Evolutionary conservation across 768 basidiomycete genomes (phyloP), one percentile per base, ranked within the genome.

Genomic region (Tylopilus cervinicoccineus): DNA sequence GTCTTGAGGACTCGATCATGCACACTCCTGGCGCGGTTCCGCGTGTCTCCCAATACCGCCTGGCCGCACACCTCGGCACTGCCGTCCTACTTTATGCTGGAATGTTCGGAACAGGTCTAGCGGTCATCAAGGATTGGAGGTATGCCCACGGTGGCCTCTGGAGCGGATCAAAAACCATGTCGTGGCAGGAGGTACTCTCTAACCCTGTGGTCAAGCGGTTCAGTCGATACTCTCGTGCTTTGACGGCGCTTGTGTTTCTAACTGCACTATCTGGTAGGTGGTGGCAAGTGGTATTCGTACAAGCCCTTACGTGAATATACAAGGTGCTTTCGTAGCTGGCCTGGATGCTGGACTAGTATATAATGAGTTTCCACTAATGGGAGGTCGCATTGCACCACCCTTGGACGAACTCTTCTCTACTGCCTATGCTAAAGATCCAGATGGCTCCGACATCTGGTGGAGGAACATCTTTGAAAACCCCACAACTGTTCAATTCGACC

Each of bases 291-390:
- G 16, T 33, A n/a, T 32, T 13, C 40, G 14, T 26, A 19, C 11
- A 1, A 7, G 51, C 31, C 39, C 39, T 49, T 37, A 55, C 34
- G 44, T 13, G 33, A 46, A 32, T 28, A 22, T 27, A 19, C 45
- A 62, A 95, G 95, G 96, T 43, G 96, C 96, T 5, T 98, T 99
- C 59, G 96, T 99, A 24, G 96, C 96, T 31, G 96, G 96, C 13
- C 76, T 99, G 36, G 96, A 99, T 65, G 96, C 96, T 1, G 96
- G 96, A 13, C 70, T 99, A 45, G 66, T 93, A n/a, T 98, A 98
- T 71, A 99, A 99, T 63, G 95, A 98, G 62, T 99, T 96, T 72
- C 96, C 96, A 0, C 70, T 86, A 5, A 99, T 99, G 95, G 95
- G 92, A 31, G 93, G 88, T 7, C 77, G 83, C 14, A 66, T 97